phyloP scores from a whole-genome alignment of 176 grass and related monocot species.

The Triticum urartu region DNA sequence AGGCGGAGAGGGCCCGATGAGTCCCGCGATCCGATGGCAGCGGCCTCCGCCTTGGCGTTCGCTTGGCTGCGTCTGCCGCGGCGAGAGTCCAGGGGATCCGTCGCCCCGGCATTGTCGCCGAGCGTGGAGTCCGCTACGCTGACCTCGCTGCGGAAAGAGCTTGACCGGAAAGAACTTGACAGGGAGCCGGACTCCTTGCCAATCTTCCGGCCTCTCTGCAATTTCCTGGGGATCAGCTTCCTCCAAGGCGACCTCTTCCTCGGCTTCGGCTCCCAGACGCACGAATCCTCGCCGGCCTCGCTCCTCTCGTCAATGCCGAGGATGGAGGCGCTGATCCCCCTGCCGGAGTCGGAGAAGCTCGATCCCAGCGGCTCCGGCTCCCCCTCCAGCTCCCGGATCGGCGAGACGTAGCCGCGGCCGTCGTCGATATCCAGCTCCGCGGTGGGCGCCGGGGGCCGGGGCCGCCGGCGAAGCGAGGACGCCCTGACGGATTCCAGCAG shows the following conservation, averaged over 20 bases:
- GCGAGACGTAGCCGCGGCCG: conserved; percentile 57
- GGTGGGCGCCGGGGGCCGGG: neutral
- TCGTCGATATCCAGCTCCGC: conserved; percentile 29
- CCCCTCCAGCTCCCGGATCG: conserved; percentile 60
- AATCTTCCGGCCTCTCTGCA: conserved; percentile 20
- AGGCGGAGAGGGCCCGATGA: neutral
- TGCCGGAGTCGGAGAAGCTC: conserved; percentile 39
- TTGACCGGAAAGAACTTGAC: neutral
- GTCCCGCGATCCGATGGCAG: neutral
- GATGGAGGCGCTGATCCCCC: conserved; percentile 8
- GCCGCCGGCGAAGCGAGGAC: conserved; percentile 8
- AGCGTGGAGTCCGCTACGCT: conserved; percentile 11
- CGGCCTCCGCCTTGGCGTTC: conserved; percentile 3
- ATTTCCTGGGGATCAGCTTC: conserved; percentile 52
- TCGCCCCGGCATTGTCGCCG: conserved; percentile 15
- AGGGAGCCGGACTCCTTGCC: neutral
- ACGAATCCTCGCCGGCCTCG: conserved; percentile 17
- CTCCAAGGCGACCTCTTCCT: conserved; percentile 45
- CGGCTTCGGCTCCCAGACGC: conserved; percentile 29
- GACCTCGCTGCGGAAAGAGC: conserved; percentile 21
- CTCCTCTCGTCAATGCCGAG: conserved; percentile 12
- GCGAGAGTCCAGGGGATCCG: neutral
- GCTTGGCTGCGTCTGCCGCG: neutral
- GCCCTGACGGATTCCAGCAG: conserved; percentile 52
- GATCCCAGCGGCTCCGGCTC: conserved; percentile 30